Evolutionary conservation across 1,284 basidiomycete genomes (phyloP), one percentile per base, ranked within the genome.

Genomic region (Cystobasidium pallidum): DNA sequence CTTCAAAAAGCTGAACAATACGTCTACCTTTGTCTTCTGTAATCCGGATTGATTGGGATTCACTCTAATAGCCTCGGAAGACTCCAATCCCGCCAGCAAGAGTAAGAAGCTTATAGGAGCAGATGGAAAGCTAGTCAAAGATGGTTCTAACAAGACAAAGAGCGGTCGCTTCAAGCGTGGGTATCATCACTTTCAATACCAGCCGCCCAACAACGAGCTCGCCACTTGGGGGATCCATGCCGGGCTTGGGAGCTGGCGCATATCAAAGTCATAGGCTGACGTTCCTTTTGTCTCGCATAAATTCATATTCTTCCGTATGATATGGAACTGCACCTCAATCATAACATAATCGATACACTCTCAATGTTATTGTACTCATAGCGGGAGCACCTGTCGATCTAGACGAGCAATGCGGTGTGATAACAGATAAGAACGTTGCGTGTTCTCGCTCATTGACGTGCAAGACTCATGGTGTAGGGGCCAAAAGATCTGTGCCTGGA

Each of bases 361-460:
- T 24, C 45, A 21, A n/a, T n/a, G n/a, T n/a, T n/a, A n/a, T n/a
- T n/a, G n/a, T n/a, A n/a, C 17, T 32, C 11, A 34, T 55, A 72
- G 80, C 78, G 11, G 74, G 76, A 75, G 82, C 91, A 1, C 92
- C 92, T 1, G 87, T 94, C 65, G 90, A 98, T 81, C 88, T 90
- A 75, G 92, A 97, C 83, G 88, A 88, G 74, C 94, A 98, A 78
- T 99, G 95, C 78, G 95, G 96, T 68, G 95, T 99, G 55, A 94
- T 97, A 81, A 98, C 95, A 83, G 94, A 97, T 83, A 97, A 97
- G 80, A 87, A 87, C 55, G 83, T 93, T 11, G 93, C 92, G 0
- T 99, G 95, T 81, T 92, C 93, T n/a, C 91, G 95, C 49, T 94
- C 92, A 15, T 86, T 99, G 43, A 98, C 95, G 0, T 99, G 95